Conservation (phyloP, 441 rosid genomes). For the Erysimum cheiri region DNA sequence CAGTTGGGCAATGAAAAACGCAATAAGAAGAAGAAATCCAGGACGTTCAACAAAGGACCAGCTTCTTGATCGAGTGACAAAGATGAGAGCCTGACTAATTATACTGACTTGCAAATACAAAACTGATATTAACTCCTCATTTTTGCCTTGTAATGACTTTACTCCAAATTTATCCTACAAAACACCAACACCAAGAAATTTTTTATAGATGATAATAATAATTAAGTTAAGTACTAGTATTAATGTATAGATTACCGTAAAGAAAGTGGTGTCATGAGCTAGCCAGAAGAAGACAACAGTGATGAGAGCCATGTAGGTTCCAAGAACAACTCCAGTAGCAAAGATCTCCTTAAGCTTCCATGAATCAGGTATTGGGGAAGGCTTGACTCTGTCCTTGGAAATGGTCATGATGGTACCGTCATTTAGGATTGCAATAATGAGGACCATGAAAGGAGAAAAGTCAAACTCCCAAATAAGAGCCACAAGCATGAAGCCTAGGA, state of each 20-base stretch:
- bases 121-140: conserved; percentile 71
- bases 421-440: conserved; percentile 87
- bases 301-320: conserved; percentile 75
- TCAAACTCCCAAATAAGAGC: conserved; percentile 93
- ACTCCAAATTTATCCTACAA: conserved; percentile 72
- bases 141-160: conserved; percentile 48
- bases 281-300: conserved; percentile 81
- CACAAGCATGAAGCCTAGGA: conserved; percentile 84
- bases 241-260: conserved; percentile 54
- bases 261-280: conserved; percentile 66
- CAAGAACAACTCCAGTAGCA: conserved; percentile 81
- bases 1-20: conserved; percentile 84
- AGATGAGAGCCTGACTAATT: conserved; percentile 94
- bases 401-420: conserved; percentile 99
- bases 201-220: background rate
- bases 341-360: conserved; percentile 95
- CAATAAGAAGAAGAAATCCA: conserved; percentile 62
- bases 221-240: background rate
- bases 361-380: conserved; percentile 90
- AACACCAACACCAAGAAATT: conserved; percentile 1
- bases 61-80: conserved; percentile 88
- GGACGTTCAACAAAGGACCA: conserved; percentile 93
- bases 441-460: conserved; percentile 95
- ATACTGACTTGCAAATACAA: conserved; percentile 96
- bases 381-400: conserved; percentile 91